Percentiles rank a stretch among this genome's conserved stretches.
These are phyloP conservation scores for Chaetomium tenue DNA, from an alignment of 495 filamentous ascomycete genomes.

Conservation along the genomic window DNA sequence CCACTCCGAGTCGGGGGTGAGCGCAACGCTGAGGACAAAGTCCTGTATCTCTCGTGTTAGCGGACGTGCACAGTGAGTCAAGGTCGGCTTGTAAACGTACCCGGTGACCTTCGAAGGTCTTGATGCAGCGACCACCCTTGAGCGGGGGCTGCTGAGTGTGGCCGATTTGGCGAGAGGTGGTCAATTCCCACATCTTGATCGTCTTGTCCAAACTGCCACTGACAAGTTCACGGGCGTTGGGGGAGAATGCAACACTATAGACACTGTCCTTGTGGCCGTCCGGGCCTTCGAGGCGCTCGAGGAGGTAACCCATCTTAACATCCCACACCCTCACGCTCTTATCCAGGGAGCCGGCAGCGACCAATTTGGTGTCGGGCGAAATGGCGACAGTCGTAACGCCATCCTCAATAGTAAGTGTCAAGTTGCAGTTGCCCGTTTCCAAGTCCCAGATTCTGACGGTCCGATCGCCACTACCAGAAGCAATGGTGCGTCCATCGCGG, in stretches of 20 bases:
- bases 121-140: constrained; percentile 78
- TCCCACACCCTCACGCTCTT: constrained; percentile 93
- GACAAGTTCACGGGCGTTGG: constrained; percentile 81
- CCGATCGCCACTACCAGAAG: constrained; percentile 82
- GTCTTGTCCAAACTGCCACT: constrained; percentile 90
- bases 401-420: constrained; percentile 82
- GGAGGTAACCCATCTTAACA: constrained; percentile 70
- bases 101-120: constrained; percentile 89
- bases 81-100: constrained; percentile 48
- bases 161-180: constrained; percentile 59
- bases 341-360: constrained; percentile 83
- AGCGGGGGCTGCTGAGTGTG: constrained; percentile 50
- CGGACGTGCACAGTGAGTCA: neutral
- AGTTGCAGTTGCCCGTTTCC: constrained; percentile 66
- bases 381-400: constrained; percentile 90
- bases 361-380: constrained; percentile 81
- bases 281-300: constrained; percentile 78
- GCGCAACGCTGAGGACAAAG: constrained; percentile 84
- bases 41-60: constrained; percentile 54
- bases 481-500: constrained; percentile 81
- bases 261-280: constrained; percentile 91
- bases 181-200: constrained; percentile 93
- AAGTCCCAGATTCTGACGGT: constrained; percentile 91
- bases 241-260: constrained; percentile 89
- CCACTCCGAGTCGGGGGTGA: constrained; percentile 85